Base-by-base conservation (phyloP, 2,329 filamentous ascomycete genomes). In the Beauveria sp. region DNA sequence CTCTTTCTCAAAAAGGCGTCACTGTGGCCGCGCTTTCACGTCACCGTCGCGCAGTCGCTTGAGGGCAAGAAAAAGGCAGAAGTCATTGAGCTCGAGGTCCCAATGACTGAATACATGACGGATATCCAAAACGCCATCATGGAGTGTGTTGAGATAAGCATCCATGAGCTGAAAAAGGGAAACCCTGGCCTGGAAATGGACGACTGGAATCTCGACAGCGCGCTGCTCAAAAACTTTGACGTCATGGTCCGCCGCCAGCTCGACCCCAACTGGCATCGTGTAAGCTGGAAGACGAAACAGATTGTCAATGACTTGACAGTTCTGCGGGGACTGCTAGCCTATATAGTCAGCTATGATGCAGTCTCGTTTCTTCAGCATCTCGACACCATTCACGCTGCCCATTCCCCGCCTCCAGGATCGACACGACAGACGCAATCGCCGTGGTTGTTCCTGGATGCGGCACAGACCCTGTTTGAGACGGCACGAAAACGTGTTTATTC, bases 221-320 rank as follows among this genome's bases (percentile, higher is more conserved):
- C 93, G 41, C 76, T 97, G 63, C 89, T 97, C 66, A 90, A 89
- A 70, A 96, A 92, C 68, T 99, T 99, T 72, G 94, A 97, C 71
- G 80, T 90, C 63, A 88, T 92, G 60, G 86, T 99, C 55, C 84
- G 93, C 64, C 84, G 92, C 62, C 94, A 99, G 73, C 79, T 99
- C 20, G 92, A 97, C 70, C 92, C 93, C 5, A 92, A 97, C 62
- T 99, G 94, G 94, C 94, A 99, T 76, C 86, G 94, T 59, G 90
- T 96, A 56, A 97, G 90, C 72, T 96, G 90, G 81, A 92, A 94
- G 74, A 97, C 93, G 2, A 91, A 89, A 68, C 92, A 97, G 74
- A 96, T 99, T 66, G 93, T 96, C 61, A 89, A 87, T 68, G 94
- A 97, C 71, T 74, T 99, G 66, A 89, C 88, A 0, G 86, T 96